These are phyloP conservation scores for Cinchona pubescens DNA, from an alignment of 257 asterid genomes.

Conservation along the genomic window DNA sequence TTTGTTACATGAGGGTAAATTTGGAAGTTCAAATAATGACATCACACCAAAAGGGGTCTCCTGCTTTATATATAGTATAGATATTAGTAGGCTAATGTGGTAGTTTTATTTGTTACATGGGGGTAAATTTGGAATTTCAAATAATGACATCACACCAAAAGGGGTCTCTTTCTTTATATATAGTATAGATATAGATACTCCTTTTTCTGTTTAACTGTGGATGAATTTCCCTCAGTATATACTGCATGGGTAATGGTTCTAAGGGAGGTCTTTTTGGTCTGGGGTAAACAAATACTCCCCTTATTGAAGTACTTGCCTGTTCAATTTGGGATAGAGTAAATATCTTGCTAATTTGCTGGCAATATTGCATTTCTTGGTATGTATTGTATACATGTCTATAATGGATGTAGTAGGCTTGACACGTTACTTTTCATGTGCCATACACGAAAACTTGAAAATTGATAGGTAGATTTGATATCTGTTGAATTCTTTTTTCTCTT, in stretches of 20 bases:
- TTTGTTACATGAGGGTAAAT: too few relatives aligned
- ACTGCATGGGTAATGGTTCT: not conserved
- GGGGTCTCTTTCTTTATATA: too few relatives aligned
- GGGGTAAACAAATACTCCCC: too few relatives aligned
- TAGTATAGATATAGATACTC: too few relatives aligned
- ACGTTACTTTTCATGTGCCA: not conserved
- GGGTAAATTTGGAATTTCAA: too few relatives aligned
- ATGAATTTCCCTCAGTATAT: not conserved
- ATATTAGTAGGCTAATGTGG: too few relatives aligned
- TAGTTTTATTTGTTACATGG: too few relatives aligned
- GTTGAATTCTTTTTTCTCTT: constrained; percentile 21
- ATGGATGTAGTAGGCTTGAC: not conserved
- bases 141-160: too few relatives aligned
- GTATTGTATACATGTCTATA: not conserved
- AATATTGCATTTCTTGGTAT: not conserved
- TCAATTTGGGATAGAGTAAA: not conserved
- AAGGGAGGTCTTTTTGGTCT: not conserved
- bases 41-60: too few relatives aligned
- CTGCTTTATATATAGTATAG: too few relatives aligned
- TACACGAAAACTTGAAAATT: not conserved
- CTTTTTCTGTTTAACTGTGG: not conserved
- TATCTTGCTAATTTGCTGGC: not conserved
- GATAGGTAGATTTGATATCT: not conserved
- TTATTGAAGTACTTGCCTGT: not conserved
- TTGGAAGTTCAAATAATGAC: too few relatives aligned